Evolutionary conservation across 2,329 filamentous ascomycete genomes (phyloP).

Genomic region (Colletotrichum eremochloae): DNA sequence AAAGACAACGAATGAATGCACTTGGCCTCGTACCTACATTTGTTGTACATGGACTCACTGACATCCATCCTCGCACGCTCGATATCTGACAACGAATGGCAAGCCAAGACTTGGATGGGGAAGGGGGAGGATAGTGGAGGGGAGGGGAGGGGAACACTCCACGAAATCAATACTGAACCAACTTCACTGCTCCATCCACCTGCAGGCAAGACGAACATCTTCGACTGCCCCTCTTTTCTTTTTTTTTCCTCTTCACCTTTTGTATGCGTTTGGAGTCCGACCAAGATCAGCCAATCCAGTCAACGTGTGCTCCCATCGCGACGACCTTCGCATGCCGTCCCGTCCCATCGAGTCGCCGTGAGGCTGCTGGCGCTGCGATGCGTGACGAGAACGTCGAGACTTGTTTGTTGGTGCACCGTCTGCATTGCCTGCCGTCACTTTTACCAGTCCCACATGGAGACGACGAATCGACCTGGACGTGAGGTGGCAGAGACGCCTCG

Average conservation of each 20-base stretch:
- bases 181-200: not conserved
- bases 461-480: not conserved
- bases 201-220: conserved; percentile 6
- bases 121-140: not conserved
- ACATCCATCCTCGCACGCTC: not conserved
- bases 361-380: not conserved
- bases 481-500: not conserved
- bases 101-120: not conserved
- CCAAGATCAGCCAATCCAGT: not conserved
- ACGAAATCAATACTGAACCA: not conserved
- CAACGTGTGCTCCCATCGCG: not conserved
- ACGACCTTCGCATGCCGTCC: not conserved
- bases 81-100: conserved; percentile 5
- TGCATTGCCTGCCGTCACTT: not conserved
- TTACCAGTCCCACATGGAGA: not conserved
- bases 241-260: not conserved
- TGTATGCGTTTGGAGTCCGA: not conserved
- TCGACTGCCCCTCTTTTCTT: not conserved
- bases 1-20: not conserved
- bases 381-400: not conserved
- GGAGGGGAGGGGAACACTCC: not conserved
- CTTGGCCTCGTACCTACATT: too few relatives aligned
- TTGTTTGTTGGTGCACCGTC: not conserved
- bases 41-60: not conserved
- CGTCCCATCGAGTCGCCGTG: not conserved